A percentile compares a stretch with the other conserved stretches of the same genome.
These are phyloP conservation scores for Malania oleifera DNA, from an alignment of 164 flowering plant species.

Conservation along the genomic window DNA sequence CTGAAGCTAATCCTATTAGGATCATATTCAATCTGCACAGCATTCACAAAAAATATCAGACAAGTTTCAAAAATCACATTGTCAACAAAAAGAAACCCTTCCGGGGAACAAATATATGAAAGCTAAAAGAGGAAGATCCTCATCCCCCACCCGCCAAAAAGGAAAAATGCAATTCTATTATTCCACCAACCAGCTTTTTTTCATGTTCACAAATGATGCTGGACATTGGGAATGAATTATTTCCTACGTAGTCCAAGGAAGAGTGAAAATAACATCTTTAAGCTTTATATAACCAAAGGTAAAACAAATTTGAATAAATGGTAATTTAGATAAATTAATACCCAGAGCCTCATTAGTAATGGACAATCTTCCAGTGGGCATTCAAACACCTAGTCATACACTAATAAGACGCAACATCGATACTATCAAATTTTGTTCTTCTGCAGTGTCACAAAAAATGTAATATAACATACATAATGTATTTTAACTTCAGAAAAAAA, in stretches of 20 bases:
- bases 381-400: not conserved
- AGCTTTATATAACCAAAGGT: not conserved
- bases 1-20: slow-evolving; percentile 56
- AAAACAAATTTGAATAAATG: not conserved
- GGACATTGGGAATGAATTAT: too few relatives aligned
- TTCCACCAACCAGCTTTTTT: too few relatives aligned
- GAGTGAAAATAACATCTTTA: not conserved
- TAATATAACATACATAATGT: too few relatives aligned
- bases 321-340: not conserved
- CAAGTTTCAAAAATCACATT: not conserved
- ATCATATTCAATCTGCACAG: slow-evolving; percentile 84
- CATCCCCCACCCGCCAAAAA: too few relatives aligned
- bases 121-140: not conserved
- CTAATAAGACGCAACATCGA: not conserved
- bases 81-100: not conserved
- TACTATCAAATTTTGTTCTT: too few relatives aligned
- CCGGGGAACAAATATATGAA: not conserved
- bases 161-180: too few relatives aligned
- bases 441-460: too few relatives aligned
- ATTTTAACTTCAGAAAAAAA: too few relatives aligned
- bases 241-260: not conserved
- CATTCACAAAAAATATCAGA: slow-evolving; percentile 12
- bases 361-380: too few relatives aligned
- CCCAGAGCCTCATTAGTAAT: not conserved
- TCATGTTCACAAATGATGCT: too few relatives aligned